These are phyloP conservation scores for Smallanthus sonchifolius DNA, from an alignment of 129 eudicot genomes.

Conservation along the genomic window DNA sequence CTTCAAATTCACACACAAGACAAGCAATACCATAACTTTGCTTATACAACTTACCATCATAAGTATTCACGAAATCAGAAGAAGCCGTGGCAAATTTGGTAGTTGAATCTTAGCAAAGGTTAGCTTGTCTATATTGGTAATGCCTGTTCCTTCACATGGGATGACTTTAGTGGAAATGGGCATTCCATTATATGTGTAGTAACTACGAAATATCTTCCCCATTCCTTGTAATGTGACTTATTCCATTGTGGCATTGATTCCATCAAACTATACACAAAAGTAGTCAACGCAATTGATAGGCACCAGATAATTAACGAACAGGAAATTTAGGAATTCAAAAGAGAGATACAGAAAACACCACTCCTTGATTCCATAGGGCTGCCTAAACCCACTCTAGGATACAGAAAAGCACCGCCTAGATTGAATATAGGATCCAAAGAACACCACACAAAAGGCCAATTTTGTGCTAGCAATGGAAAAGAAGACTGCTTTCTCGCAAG, in stretches of 20 bases:
- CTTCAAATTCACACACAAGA: neutral
- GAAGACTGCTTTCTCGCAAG: too few relatives aligned
- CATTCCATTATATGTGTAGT: neutral
- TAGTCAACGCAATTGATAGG: neutral
- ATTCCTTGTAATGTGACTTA: neutral
- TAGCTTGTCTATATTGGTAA: neutral
- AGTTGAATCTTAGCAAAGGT: neutral
- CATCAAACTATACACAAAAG: neutral
- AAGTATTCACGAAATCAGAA: neutral
- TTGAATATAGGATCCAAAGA: too few relatives aligned
- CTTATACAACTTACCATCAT: constrained; percentile 6
- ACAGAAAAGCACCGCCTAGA: too few relatives aligned
- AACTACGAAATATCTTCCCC: neutral
- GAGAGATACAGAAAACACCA: too few relatives aligned
- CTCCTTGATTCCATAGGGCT: too few relatives aligned
- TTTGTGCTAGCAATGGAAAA: too few relatives aligned
- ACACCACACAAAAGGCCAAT: too few relatives aligned
- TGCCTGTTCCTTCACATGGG: neutral
- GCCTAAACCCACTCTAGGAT: too few relatives aligned
- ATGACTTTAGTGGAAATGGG: neutral
- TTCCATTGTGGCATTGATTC: constrained; percentile 10
- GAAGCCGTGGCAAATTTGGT: neutral
- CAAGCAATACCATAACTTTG: neutral
- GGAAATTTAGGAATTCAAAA: too few relatives aligned
- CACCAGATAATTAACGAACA: too few relatives aligned